A percentile compares a stretch with the other conserved stretches of the same genome.
Conservation (phyloP, 2,329 filamentous ascomycete genomes). For the Epichloe glyceriae region DNA sequence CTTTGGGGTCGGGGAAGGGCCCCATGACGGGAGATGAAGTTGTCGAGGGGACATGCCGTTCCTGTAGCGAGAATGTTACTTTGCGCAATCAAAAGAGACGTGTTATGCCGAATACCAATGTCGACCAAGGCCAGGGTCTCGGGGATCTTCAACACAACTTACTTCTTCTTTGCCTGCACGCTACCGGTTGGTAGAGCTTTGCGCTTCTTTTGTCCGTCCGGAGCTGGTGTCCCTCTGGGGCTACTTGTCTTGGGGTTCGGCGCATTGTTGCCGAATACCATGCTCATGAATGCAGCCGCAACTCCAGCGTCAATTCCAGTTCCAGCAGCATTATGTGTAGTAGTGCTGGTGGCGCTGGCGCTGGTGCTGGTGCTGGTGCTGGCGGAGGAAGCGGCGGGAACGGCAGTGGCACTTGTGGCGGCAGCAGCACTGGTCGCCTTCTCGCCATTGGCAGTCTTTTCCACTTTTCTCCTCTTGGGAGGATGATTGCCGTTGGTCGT, state of each 20-base stretch:
- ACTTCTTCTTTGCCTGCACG: conserved; percentile 69
- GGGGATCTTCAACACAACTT: conserved; percentile 18
- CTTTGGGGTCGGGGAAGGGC: conserved; percentile 50
- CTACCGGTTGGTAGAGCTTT: conserved; percentile 54
- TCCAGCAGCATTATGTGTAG: background rate
- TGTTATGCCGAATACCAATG: background rate
- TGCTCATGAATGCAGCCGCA: conserved; percentile 42
- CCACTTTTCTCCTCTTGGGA: conserved; percentile 69
- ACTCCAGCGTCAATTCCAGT: background rate
- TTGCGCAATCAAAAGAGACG: background rate
- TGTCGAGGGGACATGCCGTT: conserved; percentile 49
- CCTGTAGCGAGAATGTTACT: conserved; percentile 12
- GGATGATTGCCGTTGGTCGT: conserved; percentile 41
- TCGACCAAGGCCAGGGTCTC: background rate
- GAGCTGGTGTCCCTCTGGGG: conserved; percentile 54
- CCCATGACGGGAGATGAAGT: conserved; percentile 65
- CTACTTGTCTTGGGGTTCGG: conserved; percentile 49
- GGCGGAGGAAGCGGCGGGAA: background rate
- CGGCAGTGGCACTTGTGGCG: background rate
- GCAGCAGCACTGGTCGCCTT: conserved; percentile 20
- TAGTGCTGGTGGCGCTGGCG: background rate
- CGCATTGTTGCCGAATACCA: conserved; percentile 35
- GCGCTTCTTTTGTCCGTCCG: conserved; percentile 59
- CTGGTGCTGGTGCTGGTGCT: background rate
- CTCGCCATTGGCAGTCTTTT: conserved; percentile 44